A percentile compares a stretch with the other conserved stretches of the same genome.
Conservation (phyloP, 2,329 filamentous ascomycete species). For the Hymenoscyphus albidus region DNA sequence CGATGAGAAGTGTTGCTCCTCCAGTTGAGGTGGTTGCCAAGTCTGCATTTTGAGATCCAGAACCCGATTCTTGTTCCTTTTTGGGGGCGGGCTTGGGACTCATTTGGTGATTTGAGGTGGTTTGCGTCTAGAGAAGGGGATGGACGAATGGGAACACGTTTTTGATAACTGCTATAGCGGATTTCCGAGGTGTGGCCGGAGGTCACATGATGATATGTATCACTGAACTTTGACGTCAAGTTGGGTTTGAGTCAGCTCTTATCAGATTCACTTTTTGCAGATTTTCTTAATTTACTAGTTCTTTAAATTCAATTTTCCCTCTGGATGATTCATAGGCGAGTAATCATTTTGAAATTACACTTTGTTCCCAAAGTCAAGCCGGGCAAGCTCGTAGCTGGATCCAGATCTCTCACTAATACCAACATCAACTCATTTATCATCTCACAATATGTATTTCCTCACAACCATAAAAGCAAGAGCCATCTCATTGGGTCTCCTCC, state of each 20-base stretch:
- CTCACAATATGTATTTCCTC: constrained; percentile 3
- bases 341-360: background rate
- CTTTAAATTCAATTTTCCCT: background rate
- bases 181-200: background rate
- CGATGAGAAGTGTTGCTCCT: constrained; percentile 56
- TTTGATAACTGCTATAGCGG: background rate
- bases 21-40: constrained; percentile 25
- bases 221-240: background rate
- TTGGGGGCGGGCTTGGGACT: background rate
- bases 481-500: background rate
- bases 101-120: constrained; percentile 1
- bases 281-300: background rate
- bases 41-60: background rate
- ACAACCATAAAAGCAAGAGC: constrained; percentile 4
- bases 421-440: background rate
- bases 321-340: background rate
- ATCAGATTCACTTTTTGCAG: background rate
- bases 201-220: background rate
- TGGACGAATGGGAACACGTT: constrained; percentile 1
- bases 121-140: background rate
- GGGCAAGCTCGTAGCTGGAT: background rate
- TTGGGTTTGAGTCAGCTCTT: background rate
- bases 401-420: background rate
- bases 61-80: background rate
- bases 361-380: background rate